Percentiles rank a stretch among this genome's conserved stretches.
phyloP scores from a whole-genome alignment of 768 basidiomycete genomes.

The Xerocomellus dryophilus region DNA sequence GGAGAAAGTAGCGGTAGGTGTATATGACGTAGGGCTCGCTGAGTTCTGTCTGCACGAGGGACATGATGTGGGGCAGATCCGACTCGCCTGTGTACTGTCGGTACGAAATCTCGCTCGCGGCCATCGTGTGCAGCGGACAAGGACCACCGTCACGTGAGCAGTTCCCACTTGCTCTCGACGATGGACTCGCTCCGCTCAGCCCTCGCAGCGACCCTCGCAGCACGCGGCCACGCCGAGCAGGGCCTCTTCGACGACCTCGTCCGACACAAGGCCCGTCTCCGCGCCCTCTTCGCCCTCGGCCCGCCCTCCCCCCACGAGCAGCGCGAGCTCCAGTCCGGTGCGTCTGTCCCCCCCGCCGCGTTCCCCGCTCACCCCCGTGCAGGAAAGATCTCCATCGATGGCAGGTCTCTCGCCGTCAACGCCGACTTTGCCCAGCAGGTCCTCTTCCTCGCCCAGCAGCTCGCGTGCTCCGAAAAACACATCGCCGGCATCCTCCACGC shows the following conservation, averaged over 20 bases:
- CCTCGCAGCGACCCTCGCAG: conserved; percentile 46
- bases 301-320: conserved; percentile 60
- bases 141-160: too few relatives aligned
- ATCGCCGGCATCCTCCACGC: conserved; percentile 65
- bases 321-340: conserved; percentile 61
- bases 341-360: conserved; percentile 27
- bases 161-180: conserved; percentile 20
- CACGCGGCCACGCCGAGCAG: conserved; percentile 57
- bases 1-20: conserved; percentile 94
- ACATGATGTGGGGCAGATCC: conserved; percentile 81
- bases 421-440: conserved; percentile 75
- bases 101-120: conserved; percentile 48
- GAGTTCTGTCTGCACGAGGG: conserved; percentile 85
- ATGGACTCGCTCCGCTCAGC: conserved; percentile 54
- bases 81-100: conserved; percentile 72
- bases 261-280: conserved; percentile 59
- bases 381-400: conserved; percentile 68
- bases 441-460: conserved; percentile 75
- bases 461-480: conserved; percentile 80
- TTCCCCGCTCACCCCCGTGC: conserved; percentile 2
- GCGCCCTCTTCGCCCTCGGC: conserved; percentile 64
- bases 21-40: conserved; percentile 96
- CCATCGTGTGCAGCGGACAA: conserved; percentile 10
- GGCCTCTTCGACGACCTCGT: conserved; percentile 75
- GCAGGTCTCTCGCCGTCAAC: conserved; percentile 69